Percentiles rank a stretch among this genome's conserved stretches.
Conservation (phyloP, 176 grass and related monocot genomes). For the Aegilops sharonensis region DNA sequence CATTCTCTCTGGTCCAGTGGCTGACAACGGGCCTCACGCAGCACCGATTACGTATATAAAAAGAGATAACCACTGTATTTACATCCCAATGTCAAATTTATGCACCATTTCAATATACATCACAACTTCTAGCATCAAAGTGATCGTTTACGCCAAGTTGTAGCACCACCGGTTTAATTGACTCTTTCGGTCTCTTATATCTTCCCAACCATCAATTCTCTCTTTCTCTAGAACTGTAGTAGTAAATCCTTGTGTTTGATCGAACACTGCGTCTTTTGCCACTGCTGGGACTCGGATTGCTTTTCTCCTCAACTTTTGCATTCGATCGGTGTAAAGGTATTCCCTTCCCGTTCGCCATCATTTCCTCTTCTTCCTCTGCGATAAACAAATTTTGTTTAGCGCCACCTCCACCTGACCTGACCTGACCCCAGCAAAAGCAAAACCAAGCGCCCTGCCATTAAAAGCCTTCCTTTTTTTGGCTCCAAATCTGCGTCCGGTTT, state of each 20-base stretch:
- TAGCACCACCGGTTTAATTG: too few relatives aligned
- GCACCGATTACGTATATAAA: too few relatives aligned
- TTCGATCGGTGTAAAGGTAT: slow-evolving; percentile 1
- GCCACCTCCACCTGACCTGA: too few relatives aligned
- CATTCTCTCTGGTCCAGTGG: too few relatives aligned
- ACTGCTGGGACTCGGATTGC: neutral
- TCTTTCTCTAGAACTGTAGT: neutral
- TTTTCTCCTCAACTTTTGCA: neutral
- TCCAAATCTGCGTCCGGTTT: slow-evolving; percentile 8
- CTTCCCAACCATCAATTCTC: neutral
- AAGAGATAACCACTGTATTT: too few relatives aligned
- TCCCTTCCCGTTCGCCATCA: neutral
- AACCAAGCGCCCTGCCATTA: slow-evolving; percentile 14
- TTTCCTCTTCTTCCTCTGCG: slow-evolving; percentile 19
- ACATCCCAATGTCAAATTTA: too few relatives aligned
- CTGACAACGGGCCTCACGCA: too few relatives aligned
- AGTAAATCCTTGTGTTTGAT: neutral
- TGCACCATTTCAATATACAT: too few relatives aligned
- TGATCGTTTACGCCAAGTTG: too few relatives aligned
- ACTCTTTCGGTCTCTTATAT: neutral
- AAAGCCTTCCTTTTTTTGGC: neutral
- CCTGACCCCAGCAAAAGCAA: too few relatives aligned
- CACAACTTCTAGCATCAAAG: too few relatives aligned
- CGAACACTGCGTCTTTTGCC: neutral
- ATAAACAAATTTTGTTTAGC: slow-evolving; percentile 8